Conservation (phyloP, 108 stramenopile species). For the Skeletonema menzelii region DNA sequence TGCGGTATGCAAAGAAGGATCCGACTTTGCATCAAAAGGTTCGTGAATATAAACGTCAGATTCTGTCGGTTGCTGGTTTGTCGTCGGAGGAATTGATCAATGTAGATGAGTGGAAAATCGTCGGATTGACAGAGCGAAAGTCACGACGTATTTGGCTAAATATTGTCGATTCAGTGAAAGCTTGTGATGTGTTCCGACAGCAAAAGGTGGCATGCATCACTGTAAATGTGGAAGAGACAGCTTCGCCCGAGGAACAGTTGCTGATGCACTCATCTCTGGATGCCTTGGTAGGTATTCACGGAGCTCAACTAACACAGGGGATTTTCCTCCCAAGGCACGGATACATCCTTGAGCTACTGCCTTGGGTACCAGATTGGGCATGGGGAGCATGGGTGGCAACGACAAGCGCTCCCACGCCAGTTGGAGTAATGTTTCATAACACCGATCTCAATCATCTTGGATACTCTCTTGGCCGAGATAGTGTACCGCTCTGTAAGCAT, state of each 20-base stretch:
- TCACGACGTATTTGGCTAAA: conserved; percentile 22
- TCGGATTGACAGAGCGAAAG: conserved; percentile 18
- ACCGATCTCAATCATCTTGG: conserved; percentile 45
- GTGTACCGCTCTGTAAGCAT: conserved; percentile 7
- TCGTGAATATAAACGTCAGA: background rate
- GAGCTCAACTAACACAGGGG: conserved; percentile 34
- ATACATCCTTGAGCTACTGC: conserved; percentile 16
- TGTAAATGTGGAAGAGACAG: conserved; percentile 32
- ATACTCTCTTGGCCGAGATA: conserved; percentile 10
- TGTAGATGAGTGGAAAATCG: conserved; percentile 25
- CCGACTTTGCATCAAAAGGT: background rate
- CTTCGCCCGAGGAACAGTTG: conserved; percentile 14
- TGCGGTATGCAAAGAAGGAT: background rate
- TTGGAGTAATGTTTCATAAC: conserved; percentile 44
- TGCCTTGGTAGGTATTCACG: conserved; percentile 41
- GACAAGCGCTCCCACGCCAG: conserved; percentile 30
- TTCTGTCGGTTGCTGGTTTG: background rate
- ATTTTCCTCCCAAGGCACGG: conserved; percentile 13
- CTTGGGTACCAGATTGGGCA: conserved; percentile 2
- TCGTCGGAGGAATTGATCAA: background rate
- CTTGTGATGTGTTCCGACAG: background rate
- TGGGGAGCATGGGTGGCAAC: conserved; percentile 24
- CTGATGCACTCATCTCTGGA: conserved; percentile 29
- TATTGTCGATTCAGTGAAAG: background rate
- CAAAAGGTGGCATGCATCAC: conserved; percentile 26